Base-by-base conservation (phyloP, 2,329 filamentous ascomycete species). In the Verticillium tricorpus region DNA sequence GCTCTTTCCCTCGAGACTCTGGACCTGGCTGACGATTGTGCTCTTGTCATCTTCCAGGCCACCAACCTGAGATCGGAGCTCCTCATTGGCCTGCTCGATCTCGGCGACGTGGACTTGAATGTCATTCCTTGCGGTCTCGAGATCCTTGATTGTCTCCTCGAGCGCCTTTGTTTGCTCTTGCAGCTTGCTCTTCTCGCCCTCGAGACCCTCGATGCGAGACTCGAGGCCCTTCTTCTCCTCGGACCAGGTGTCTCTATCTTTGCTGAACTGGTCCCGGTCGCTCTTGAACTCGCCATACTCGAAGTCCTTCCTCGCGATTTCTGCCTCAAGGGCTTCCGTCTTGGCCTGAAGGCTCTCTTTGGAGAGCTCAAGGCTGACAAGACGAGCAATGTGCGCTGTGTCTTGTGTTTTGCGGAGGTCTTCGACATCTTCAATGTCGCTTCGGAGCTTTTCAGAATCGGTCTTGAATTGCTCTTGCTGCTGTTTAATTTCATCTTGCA, bases 311-410 rank as follows among this genome's bases (percentile, higher is more conserved):
- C 34, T 54, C 17, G 61, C 39, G 7, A 66, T 61, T 34, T 65
- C 60, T 25, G 52, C 61, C 58, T 66, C 64, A 31, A 66, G 64
- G 3, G 57, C 61, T 28, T 59, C 32, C 35, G 56, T 35, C 2
- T 63, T 62, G 40, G 61, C 31, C 40, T 65, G 34, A 3, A 66
- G 61, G 22, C 35, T 59, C 34, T 66, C 63, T 35, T 63, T 66
- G 17, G 59, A 60, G 35, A 66, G 22, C 61, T 66, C 64, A 0
- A 65, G 61, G 15, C 63, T 63, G 37, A 63, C 64, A 25, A 66
- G 62, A 2, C 60, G 56, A 60, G 65, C 63, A n/a, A 66, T 63
- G 56, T 65, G 60, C 5, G 63, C 60, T 1, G 55, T 32, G 56
- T 66, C 61, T 3, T 63, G 62, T 28, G 60, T 59, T 19, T 59